These are phyloP conservation scores for Purpureocillium lavendulum DNA, from an alignment of 2,329 filamentous ascomycete genomes.

Conservation along the genomic window DNA sequence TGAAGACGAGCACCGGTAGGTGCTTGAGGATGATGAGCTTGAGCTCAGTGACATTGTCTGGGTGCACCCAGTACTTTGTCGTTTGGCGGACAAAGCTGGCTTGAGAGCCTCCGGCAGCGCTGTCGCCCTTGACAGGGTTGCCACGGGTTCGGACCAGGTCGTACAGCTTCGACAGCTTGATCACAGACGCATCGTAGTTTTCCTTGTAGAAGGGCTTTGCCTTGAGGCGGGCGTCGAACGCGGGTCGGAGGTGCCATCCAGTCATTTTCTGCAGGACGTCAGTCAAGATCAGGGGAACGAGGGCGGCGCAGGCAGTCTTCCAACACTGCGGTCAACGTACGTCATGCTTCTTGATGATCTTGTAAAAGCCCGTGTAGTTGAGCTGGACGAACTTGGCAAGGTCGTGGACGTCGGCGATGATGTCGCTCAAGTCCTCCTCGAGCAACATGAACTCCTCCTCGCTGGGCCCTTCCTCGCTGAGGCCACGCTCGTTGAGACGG, in stretches of 20 bases:
- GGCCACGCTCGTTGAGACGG: conserved; percentile 57
- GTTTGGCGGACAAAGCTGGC: conserved; percentile 96
- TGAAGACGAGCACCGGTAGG: conserved; percentile 93
- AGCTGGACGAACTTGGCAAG: conserved; percentile 96
- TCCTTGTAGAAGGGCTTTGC: conserved; percentile 98
- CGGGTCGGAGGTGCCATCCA: conserved; percentile 82
- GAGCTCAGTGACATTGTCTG: conserved; percentile 94
- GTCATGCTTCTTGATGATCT: conserved; percentile 99
- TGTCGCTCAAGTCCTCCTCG: conserved; percentile 91
- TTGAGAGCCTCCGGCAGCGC: conserved; percentile 81
- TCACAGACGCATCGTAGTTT: conserved; percentile 93
- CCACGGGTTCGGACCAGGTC: conserved; percentile 89
- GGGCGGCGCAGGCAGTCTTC: too few species aligned
- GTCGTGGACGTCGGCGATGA: conserved; percentile 97
- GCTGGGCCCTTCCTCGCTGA: conserved; percentile 51
- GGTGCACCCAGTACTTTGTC: conserved; percentile 99
- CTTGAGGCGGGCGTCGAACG: conserved; percentile 91
- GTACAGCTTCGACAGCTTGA: conserved; percentile 91
- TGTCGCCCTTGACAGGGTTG: conserved; percentile 86
- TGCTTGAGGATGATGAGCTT: conserved; percentile 98
- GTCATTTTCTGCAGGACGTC: conserved; percentile 68
- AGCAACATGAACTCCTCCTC: conserved; percentile 93
- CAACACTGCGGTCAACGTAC: conserved; percentile 39
- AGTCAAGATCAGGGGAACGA: too few species aligned
- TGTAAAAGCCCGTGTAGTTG: conserved; percentile 98